Evolutionary conservation across 164 flowering plant genomes (phyloP).

Genomic region (Cinnamomum micranthum): DNA sequence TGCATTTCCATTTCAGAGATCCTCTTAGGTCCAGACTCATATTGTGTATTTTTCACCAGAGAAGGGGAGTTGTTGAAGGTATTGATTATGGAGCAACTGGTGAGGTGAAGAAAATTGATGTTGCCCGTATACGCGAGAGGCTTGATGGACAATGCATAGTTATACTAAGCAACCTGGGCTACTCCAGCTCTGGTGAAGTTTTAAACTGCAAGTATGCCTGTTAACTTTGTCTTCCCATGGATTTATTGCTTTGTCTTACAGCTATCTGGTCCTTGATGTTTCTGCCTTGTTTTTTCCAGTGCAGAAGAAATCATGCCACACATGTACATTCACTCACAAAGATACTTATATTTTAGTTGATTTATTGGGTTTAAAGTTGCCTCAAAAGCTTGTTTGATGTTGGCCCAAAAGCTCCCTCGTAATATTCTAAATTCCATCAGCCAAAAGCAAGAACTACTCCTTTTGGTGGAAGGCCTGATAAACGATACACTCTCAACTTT

Average conservation of each 20-base stretch:
- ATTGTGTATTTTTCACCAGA: constrained; percentile 36
- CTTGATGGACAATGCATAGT: constrained; percentile 82
- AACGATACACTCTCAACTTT: no score
- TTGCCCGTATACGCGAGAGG: constrained; percentile 75
- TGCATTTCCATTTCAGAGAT: not conserved
- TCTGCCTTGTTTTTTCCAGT: not conserved
- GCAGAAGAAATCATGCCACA: not conserved
- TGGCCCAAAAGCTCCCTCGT: no score
- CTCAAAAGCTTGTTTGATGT: not conserved
- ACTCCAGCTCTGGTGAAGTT: constrained; percentile 96
- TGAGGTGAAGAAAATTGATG: constrained; percentile 93
- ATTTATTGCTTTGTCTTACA: not conserved
- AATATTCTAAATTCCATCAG: no score
- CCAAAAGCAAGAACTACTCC: no score
- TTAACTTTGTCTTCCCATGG: not conserved
- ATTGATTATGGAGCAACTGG: constrained; percentile 94
- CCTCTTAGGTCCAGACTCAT: not conserved
- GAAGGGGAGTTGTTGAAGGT: constrained; percentile 89
- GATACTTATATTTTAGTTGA: not conserved
- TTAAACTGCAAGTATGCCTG: constrained; percentile 96
- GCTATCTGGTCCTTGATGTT: not conserved
- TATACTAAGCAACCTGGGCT: constrained; percentile 74
- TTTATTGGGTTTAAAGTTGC: not conserved
- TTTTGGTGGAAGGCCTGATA: no score
- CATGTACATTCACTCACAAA: no score